Percentiles rank a stretch among this genome's conserved stretches.
phyloP scores from a whole-genome alignment of 1,139 yeast species.

The Kodamaea sp. region DNA sequence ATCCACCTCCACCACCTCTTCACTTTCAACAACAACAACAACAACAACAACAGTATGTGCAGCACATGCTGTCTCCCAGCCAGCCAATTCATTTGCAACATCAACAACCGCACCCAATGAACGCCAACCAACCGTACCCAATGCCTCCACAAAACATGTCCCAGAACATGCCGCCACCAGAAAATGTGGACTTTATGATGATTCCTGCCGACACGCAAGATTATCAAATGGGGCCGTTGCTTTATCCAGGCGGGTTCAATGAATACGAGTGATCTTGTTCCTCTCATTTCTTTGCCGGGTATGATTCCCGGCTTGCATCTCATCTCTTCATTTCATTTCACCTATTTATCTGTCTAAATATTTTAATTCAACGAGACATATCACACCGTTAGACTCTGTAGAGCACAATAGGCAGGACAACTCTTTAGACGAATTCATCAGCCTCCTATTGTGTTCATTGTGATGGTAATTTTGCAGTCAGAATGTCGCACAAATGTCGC shows the following conservation, averaged over 20 bases:
- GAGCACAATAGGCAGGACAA: too few relatives aligned
- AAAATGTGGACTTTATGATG: constrained; percentile 21
- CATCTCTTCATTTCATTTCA: too few relatives aligned
- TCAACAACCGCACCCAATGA: constrained; percentile 3
- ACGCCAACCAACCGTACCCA: constrained; percentile 6
- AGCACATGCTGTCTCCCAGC: constrained; percentile 9
- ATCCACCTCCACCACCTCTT: constrained; percentile 3
- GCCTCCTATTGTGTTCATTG: too few relatives aligned
- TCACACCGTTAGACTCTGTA: too few relatives aligned
- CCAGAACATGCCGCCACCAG: constrained; percentile 8
- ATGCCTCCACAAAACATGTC: constrained; percentile 6
- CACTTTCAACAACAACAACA: constrained; percentile 7
- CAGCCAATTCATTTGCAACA: not conserved
- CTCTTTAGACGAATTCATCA: too few relatives aligned
- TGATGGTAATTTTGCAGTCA: not conserved
- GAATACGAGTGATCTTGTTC: constrained; percentile 11
- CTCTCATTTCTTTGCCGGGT: too few relatives aligned
- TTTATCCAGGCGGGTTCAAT: constrained; percentile 14
- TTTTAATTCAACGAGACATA: too few relatives aligned
- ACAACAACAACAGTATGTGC: constrained; percentile 9
- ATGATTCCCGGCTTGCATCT: too few relatives aligned
- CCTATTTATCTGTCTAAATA: too few relatives aligned
- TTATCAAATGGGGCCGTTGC: constrained; percentile 14
- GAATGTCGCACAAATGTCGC: not conserved
- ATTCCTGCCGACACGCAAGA: constrained; percentile 15